A percentile compares a stretch with the other conserved stretches of the same genome.
phyloP scores from a whole-genome alignment of 371 early-diverging fungal genomes.

The Circinella minor region DNA sequence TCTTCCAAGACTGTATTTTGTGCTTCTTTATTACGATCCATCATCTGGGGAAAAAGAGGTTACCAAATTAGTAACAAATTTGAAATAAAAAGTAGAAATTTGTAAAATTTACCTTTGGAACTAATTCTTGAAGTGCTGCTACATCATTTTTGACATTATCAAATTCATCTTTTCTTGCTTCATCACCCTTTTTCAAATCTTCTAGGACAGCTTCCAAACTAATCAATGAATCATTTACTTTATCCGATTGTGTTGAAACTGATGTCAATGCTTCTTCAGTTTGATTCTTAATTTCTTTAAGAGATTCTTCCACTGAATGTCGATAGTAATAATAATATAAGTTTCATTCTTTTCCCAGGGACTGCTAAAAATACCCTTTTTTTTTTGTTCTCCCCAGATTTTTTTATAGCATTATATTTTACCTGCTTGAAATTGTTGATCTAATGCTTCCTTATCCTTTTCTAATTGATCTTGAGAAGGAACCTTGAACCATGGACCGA shows the following conservation, averaged over 20 bases:
- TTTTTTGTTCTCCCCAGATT: too few species aligned
- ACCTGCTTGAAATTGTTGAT: constrained; percentile 72
- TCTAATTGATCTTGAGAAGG: constrained; percentile 71
- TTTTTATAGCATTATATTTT: neutral
- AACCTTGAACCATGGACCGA: constrained; percentile 72
- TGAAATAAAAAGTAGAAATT: neutral
- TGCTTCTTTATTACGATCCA: constrained; percentile 77
- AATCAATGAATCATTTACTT: constrained; percentile 73
- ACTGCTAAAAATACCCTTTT: too few species aligned
- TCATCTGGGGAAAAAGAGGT: constrained; percentile 49
- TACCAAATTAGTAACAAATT: neutral
- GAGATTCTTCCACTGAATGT: constrained; percentile 47
- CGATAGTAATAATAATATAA: neutral
- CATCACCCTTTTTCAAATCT: constrained; percentile 73
- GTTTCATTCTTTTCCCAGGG: too few species aligned
- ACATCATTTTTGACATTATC: constrained; percentile 75
- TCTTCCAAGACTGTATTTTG: constrained; percentile 77
- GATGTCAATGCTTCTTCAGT: constrained; percentile 75
- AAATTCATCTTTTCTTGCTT: constrained; percentile 73
- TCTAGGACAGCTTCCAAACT: constrained; percentile 70
- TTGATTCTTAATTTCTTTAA: constrained; percentile 65
- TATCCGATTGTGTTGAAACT: constrained; percentile 74
- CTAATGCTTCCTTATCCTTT: constrained; percentile 74
- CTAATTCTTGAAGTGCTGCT: constrained; percentile 72
- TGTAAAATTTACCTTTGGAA: constrained; percentile 70